Evolutionary conservation across 1,139 yeast species (phyloP).

Genomic region (Saccharomyces hybrid): DNA sequence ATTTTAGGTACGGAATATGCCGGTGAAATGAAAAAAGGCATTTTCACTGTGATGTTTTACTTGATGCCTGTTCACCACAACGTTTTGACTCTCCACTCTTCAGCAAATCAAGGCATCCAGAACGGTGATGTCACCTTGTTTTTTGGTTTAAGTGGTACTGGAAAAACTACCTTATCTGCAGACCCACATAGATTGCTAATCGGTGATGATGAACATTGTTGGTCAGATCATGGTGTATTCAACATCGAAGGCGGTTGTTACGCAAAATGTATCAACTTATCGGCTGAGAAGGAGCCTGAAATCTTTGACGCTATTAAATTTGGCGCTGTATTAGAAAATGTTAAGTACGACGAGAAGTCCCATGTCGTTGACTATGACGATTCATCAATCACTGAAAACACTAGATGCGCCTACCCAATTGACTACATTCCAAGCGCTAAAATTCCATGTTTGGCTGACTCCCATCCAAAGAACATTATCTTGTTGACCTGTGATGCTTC

Average conservation of each 20-base stretch:
- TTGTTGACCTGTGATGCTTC: conserved; percentile 96
- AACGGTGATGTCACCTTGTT: conserved; percentile 71
- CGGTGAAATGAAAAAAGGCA: conserved; percentile 99
- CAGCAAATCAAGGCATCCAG: conserved; percentile 80
- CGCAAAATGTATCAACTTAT: conserved; percentile 90
- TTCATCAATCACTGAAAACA: conserved; percentile 84
- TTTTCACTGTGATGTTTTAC: conserved; percentile 97
- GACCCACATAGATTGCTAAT: conserved; percentile 91
- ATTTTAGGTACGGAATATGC: conserved; percentile 98
- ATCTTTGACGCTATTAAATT: conserved; percentile 90
- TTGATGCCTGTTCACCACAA: conserved; percentile 93
- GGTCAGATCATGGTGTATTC: conserved; percentile 98
- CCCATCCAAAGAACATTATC: conserved; percentile 88
- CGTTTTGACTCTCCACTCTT: conserved; percentile 89
- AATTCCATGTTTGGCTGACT: conserved; percentile 85
- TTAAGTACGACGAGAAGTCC: conserved; percentile 70
- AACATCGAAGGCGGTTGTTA: conserved; percentile 99
- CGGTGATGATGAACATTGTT: conserved; percentile 99
- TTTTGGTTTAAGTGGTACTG: too few relatives aligned
- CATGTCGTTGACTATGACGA: conserved; percentile 84
- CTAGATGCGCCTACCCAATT: conserved; percentile 98
- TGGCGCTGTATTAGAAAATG: conserved; percentile 92
- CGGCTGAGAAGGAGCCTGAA: conserved; percentile 94
- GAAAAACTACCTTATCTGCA: too few relatives aligned
- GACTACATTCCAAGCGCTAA: conserved; percentile 94